Conservation (phyloP, 371 early-diverging fungal genomes). For the Mortierella sp. region DNA sequence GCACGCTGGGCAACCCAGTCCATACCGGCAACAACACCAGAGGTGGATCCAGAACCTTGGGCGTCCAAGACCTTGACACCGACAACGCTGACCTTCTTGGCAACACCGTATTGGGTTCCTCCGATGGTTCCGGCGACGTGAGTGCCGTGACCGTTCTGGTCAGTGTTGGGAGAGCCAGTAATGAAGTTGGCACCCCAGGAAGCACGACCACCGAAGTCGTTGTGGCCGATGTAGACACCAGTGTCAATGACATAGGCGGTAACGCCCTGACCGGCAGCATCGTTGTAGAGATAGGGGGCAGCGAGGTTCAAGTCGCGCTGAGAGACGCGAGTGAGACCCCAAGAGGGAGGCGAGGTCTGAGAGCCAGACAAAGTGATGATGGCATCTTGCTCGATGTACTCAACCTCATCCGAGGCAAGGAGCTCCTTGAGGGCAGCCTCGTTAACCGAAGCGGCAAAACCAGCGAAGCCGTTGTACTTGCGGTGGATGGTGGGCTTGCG, state of each 20-base stretch:
- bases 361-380: conserved; percentile 25
- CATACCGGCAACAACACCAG: conserved; percentile 54
- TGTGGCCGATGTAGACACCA: conserved; percentile 58
- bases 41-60: conserved; percentile 52
- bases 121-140: conserved; percentile 71
- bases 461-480: conserved; percentile 33
- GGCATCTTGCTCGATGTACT: conserved; percentile 43
- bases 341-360: conserved; percentile 46
- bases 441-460: conserved; percentile 13
- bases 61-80: conserved; percentile 68
- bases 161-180: conserved; percentile 55
- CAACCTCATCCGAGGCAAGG: conserved; percentile 34
- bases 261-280: conserved; percentile 49
- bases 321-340: conserved; percentile 49
- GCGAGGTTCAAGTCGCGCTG: conserved; percentile 10
- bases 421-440: conserved; percentile 30
- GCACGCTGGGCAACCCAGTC: conserved; percentile 39
- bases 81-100: conserved; percentile 65
- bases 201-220: conserved; percentile 65
- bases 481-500: conserved; percentile 18
- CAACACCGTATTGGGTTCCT: conserved; percentile 59
- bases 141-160: conserved; percentile 66
- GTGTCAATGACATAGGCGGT: conserved; percentile 68
- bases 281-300: conserved; percentile 27
- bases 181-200: conserved; percentile 34